phyloP scores from a whole-genome alignment of 176 grass and related monocot species.

The Aegilops sharonensis region DNA sequence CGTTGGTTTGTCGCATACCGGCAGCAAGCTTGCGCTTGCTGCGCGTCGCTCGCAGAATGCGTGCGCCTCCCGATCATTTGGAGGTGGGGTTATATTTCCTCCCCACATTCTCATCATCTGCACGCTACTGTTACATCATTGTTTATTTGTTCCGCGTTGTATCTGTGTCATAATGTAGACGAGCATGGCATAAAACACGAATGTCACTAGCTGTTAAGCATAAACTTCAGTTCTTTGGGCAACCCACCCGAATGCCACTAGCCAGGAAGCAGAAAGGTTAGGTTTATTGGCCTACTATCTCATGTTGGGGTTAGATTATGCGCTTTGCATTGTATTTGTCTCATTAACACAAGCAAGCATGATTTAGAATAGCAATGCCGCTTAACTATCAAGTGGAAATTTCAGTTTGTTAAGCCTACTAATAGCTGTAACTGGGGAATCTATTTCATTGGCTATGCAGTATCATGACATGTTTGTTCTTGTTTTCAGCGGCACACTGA shows the following conservation, averaged over 20 bases:
- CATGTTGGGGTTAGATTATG: not conserved
- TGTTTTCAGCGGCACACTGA: conserved; percentile 4
- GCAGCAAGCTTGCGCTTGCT: not conserved
- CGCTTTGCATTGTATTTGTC: not conserved
- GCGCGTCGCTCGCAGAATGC: conserved; percentile 2
- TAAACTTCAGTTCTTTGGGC: not conserved
- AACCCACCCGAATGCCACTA: not conserved
- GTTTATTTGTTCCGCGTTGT: not conserved
- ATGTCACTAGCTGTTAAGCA: not conserved
- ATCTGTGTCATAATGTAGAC: not conserved
- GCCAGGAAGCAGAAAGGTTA: not conserved
- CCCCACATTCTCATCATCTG: not conserved
- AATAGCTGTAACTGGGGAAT: not conserved
- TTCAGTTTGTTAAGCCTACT: not conserved
- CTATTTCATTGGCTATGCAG: not conserved
- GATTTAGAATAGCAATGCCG: not conserved
- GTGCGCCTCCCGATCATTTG: not conserved
- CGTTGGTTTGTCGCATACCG: not conserved
- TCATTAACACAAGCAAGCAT: not conserved
- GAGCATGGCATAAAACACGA: not conserved
- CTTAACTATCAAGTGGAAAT: not conserved
- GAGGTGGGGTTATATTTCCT: not conserved
- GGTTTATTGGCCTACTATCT: not conserved
- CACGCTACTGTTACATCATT: not conserved
- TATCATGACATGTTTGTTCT: not conserved